Percentiles rank a stretch among this genome's conserved stretches.
Conservation (phyloP, 805 yeast species). For the Saccharomycopsis olivae region DNA sequence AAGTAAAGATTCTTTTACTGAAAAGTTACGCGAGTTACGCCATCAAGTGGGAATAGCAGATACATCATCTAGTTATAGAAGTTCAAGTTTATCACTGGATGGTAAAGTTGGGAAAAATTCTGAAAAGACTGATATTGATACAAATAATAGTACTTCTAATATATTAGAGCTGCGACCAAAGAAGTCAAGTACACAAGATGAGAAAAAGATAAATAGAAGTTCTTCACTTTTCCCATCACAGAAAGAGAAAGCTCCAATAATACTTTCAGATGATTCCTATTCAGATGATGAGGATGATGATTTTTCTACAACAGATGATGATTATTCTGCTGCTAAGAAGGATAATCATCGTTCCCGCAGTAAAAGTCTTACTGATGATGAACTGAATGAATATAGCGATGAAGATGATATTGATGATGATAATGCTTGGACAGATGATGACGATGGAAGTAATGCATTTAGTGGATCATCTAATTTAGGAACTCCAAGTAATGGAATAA, state of each 20-base stretch:
- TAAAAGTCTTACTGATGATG: not conserved
- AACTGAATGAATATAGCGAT: not conserved
- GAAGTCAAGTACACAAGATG: too few species aligned
- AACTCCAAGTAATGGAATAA: not conserved
- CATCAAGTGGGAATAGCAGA: constrained; percentile 4
- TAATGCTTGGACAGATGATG: constrained; percentile 18
- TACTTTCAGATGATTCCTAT: constrained; percentile 16
- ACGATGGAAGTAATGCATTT: constrained; percentile 4
- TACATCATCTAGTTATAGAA: too few species aligned
- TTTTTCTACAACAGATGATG: not conserved
- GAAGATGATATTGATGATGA: constrained; percentile 7
- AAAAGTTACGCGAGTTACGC: constrained; percentile 12
- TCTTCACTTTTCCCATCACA: constrained; percentile 9
- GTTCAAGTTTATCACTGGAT: too few species aligned
- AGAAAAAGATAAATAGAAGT: constrained; percentile 10
- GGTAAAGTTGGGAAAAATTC: too few species aligned
- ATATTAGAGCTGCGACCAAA: too few species aligned
- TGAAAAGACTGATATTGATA: too few species aligned
- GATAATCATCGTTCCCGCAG: not conserved
- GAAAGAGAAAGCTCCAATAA: constrained; percentile 3
- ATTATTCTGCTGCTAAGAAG: not conserved
- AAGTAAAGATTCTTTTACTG: constrained; percentile 16
- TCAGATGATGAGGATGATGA: constrained; percentile 11
- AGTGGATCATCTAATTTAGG: not conserved
- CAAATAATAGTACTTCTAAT: not conserved